phyloP scores from a whole-genome alignment of 768 basidiomycete genomes.

The Hygrocybe coccinea region DNA sequence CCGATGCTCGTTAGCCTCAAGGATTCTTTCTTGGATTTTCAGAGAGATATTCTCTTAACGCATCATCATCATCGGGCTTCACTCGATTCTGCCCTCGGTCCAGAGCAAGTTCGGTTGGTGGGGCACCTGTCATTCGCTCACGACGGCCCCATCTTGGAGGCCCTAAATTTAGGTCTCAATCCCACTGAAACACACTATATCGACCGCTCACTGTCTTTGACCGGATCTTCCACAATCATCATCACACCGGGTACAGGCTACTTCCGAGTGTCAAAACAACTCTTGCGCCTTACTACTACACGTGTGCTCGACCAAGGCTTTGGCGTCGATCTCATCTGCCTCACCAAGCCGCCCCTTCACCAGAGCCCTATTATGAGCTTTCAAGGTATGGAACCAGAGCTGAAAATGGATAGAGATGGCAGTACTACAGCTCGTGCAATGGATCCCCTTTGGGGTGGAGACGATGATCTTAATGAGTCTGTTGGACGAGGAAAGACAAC shows the following conservation, averaged over 20 bases:
- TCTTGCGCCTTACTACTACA: slow-evolving; percentile 87
- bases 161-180: slow-evolving; percentile 87
- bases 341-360: slow-evolving; percentile 89
- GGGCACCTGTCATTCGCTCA: slow-evolving; percentile 82
- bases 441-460: slow-evolving; percentile 75
- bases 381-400: slow-evolving; percentile 56
- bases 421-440: slow-evolving; percentile 44
- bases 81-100: slow-evolving; percentile 42
- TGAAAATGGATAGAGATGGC: slow-evolving; percentile 42
- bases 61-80: slow-evolving; percentile 80
- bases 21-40: slow-evolving; percentile 85
- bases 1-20: slow-evolving; percentile 82
- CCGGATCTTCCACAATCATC: slow-evolving; percentile 76
- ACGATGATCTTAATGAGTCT: slow-evolving; percentile 33
- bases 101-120: slow-evolving; percentile 61
- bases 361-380: slow-evolving; percentile 93
- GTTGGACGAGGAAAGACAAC: slow-evolving; percentile 40
- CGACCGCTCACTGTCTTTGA: slow-evolving; percentile 87
- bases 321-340: slow-evolving; percentile 78
- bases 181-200: slow-evolving; percentile 93
- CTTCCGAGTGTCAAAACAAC: slow-evolving; percentile 85
- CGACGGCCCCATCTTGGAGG: slow-evolving; percentile 93
- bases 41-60: slow-evolving; percentile 83
- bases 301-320: slow-evolving; percentile 93
- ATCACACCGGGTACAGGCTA: slow-evolving; percentile 93